phyloP scores from a whole-genome alignment of 108 stramenopile species.

The Nitzschia inconspicua region DNA sequence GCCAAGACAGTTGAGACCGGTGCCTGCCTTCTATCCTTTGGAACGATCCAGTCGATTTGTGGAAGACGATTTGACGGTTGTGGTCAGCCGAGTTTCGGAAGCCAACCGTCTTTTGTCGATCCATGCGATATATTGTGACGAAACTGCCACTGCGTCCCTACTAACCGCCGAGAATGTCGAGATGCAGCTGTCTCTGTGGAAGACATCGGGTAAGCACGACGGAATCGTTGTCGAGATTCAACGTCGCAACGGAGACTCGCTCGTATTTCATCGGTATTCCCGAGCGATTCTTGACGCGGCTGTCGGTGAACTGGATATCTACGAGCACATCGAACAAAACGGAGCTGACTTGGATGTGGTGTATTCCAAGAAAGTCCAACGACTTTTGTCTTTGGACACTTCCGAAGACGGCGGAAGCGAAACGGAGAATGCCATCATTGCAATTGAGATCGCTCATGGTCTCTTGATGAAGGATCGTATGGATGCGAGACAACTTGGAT shows the following conservation, averaged over 20 bases:
- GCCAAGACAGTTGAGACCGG: slow-evolving; percentile 38
- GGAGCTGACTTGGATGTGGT: slow-evolving; percentile 40
- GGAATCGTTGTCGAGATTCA: slow-evolving; percentile 70
- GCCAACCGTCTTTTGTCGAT: slow-evolving; percentile 59
- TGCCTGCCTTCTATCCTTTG: slow-evolving; percentile 80
- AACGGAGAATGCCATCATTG: slow-evolving; percentile 69
- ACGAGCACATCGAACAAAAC: slow-evolving; percentile 33
- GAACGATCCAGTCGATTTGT: slow-evolving; percentile 58
- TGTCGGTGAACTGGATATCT: slow-evolving; percentile 61
- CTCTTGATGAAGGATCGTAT: slow-evolving; percentile 85
- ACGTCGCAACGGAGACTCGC: slow-evolving; percentile 74
- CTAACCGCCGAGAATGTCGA: slow-evolving; percentile 48
- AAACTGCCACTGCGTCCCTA: slow-evolving; percentile 39
- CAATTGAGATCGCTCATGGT: slow-evolving; percentile 81
- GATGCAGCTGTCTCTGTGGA: slow-evolving; percentile 57
- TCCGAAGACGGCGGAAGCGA: slow-evolving; percentile 30
- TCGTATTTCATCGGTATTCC: slow-evolving; percentile 75
- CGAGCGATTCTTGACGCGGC: slow-evolving; percentile 78
- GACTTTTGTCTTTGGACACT: slow-evolving; percentile 31
- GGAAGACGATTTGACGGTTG: slow-evolving; percentile 20
- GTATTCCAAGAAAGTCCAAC: slow-evolving; percentile 42
- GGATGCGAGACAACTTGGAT: slow-evolving; percentile 75
- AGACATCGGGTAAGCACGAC: slow-evolving; percentile 12
- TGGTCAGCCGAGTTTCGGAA: slow-evolving; percentile 49
- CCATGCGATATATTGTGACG: slow-evolving; percentile 50